Conservation (phyloP, 805 yeast species). For the Metschnikowia hibisci region DNA sequence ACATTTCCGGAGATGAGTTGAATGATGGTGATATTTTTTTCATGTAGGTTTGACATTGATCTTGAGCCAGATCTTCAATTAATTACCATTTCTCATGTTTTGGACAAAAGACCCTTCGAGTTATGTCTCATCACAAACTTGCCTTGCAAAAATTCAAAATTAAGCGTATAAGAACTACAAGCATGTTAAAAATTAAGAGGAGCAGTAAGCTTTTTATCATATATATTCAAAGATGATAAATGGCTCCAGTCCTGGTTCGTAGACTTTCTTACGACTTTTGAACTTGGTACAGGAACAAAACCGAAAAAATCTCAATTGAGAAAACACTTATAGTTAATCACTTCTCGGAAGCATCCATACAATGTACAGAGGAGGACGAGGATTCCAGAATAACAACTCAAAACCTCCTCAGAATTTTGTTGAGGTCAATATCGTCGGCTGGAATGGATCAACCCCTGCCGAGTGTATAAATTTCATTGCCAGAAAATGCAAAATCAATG, state of each 20-base stretch:
- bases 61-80: too few relatives aligned
- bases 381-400: conserved; percentile 9
- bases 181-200: too few relatives aligned
- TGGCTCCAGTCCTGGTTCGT: background rate
- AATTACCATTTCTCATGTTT: too few relatives aligned
- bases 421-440: conserved; percentile 40
- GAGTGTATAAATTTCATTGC: conserved; percentile 68
- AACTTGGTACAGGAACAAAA: conserved; percentile 2
- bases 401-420: conserved; percentile 8
- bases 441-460: conserved; percentile 74
- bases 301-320: conserved; percentile 3
- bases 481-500: conserved; percentile 57
- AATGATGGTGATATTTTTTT: too few relatives aligned
- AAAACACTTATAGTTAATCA: background rate
- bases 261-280: background rate
- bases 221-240: too few relatives aligned
- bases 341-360: conserved; percentile 1
- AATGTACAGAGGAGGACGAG: conserved; percentile 15
- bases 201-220: background rate
- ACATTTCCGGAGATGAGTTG: too few relatives aligned
- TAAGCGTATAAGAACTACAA: too few relatives aligned
- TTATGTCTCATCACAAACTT: too few relatives aligned
- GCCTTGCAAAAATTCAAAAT: too few relatives aligned
- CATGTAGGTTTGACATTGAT: too few relatives aligned
- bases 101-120: too few relatives aligned